These are phyloP conservation scores for Jamesozyma lodderae DNA, from an alignment of 805 yeast species.

Conservation along the genomic window DNA sequence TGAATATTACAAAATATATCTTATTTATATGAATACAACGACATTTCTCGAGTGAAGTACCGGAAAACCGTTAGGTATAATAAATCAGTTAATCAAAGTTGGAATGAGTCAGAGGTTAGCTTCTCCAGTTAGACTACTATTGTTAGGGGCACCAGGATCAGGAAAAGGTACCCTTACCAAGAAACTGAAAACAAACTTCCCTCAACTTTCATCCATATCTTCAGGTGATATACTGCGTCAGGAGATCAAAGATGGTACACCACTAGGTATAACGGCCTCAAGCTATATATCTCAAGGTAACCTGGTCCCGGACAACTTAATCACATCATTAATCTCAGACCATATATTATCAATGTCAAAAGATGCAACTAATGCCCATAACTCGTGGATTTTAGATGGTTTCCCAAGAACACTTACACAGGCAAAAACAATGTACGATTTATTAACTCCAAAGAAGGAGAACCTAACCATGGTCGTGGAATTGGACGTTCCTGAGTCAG, in stretches of 20 bases:
- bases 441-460: constrained; percentile 26
- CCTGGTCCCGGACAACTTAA: constrained; percentile 63
- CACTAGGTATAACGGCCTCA: constrained; percentile 50
- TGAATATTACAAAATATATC: too few relatives aligned
- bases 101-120: background rate
- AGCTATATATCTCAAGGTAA: constrained; percentile 51
- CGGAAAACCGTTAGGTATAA: too few relatives aligned
- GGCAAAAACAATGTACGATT: constrained; percentile 49
- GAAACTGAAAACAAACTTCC: constrained; percentile 45
- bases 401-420: constrained; percentile 78
- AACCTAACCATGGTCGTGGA: constrained; percentile 72
- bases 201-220: constrained; percentile 51
- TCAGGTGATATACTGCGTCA: constrained; percentile 77
- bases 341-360: constrained; percentile 32
- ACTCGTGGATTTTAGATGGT: constrained; percentile 80
- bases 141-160: constrained; percentile 91
- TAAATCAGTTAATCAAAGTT: too few relatives aligned
- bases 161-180: constrained; percentile 90
- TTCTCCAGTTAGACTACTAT: constrained; percentile 52
- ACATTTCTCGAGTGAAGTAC: too few relatives aligned
- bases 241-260: constrained; percentile 48
- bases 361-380: constrained; percentile 16
- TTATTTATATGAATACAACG: too few relatives aligned
- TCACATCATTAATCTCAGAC: constrained; percentile 37
- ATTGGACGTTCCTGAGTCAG: constrained; percentile 76